Evolutionary conservation across 2,329 filamentous ascomycete species (phyloP).

Genomic region (Botrytis pseudocinerea): DNA sequence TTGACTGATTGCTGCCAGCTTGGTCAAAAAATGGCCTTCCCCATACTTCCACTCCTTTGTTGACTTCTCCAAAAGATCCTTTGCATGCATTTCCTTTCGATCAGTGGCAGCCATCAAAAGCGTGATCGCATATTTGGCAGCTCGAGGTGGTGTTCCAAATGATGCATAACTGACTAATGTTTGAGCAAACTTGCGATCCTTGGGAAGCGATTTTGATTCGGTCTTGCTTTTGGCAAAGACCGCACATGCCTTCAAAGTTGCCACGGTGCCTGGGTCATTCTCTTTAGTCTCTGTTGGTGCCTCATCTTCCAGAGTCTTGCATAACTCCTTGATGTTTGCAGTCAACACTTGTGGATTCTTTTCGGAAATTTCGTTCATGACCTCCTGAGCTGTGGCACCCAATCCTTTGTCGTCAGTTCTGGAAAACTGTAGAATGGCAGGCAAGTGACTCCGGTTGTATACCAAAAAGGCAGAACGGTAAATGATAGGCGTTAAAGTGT

Average conservation of each 20-base stretch:
- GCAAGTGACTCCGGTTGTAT: conserved; percentile 92
- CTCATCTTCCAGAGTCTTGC: conserved; percentile 79
- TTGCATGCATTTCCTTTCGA: conserved; percentile 80
- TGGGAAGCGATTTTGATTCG: conserved; percentile 75
- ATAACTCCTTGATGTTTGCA: conserved; percentile 87
- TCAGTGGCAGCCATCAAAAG: conserved; percentile 75
- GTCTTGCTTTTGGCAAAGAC: conserved; percentile 83
- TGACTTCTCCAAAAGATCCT: conserved; percentile 75
- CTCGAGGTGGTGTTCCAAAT: conserved; percentile 76
- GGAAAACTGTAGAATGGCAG: conserved; percentile 84
- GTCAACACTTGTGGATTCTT: conserved; percentile 89
- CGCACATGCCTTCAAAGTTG: conserved; percentile 90
- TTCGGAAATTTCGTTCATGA: conserved; percentile 89
- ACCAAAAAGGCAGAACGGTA: conserved; percentile 82
- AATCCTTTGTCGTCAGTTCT: conserved; percentile 79
- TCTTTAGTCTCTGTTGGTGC: conserved; percentile 67
- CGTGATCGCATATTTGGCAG: conserved; percentile 90
- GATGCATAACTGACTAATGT: conserved; percentile 81
- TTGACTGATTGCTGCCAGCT: conserved; percentile 69
- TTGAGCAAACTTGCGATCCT: conserved; percentile 77
- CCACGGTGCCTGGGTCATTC: conserved; percentile 75
- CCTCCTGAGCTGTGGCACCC: conserved; percentile 77
- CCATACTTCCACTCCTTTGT: conserved; percentile 74
- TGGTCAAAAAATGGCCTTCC: conserved; percentile 72
- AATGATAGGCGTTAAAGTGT: conserved; percentile 78